These are phyloP conservation scores for Trichoderma parareesei DNA, from an alignment of 495 filamentous ascomycete species.

Conservation along the genomic window DNA sequence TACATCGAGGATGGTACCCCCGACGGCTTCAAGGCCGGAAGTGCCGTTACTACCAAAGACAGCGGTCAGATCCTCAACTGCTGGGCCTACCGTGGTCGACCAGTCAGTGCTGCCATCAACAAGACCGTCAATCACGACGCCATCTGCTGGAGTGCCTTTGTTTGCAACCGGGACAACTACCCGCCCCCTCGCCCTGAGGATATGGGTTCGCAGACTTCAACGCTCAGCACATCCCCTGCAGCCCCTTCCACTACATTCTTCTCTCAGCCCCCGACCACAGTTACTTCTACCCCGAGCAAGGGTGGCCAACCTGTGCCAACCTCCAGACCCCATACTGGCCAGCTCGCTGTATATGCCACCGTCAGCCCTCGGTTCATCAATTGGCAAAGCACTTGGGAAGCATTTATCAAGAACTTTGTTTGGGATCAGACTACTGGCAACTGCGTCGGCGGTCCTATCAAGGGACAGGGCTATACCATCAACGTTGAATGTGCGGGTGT, in stretches of 20 bases:
- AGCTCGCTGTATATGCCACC: neutral
- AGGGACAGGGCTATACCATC: conserved; percentile 3
- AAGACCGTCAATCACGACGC: conserved; percentile 1
- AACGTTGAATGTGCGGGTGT: neutral
- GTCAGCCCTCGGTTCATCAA: conserved; percentile 3
- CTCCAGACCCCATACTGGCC: neutral
- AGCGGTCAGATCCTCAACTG: conserved; percentile 3
- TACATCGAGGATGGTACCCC: conserved; percentile 1
- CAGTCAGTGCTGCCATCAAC: neutral
- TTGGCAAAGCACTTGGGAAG: neutral
- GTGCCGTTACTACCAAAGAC: conserved; percentile 3
- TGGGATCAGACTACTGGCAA: conserved; percentile 8
- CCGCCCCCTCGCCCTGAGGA: conserved; percentile 1
- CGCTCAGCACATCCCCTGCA: neutral
- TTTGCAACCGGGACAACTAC: conserved; percentile 1
- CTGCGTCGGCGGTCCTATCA: conserved; percentile 3
- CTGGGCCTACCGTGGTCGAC: conserved; percentile 5
- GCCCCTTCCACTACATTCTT: conserved; percentile 2
- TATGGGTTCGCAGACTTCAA: conserved; percentile 4
- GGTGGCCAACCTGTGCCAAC: neutral
- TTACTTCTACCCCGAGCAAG: neutral
- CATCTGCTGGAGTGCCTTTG: conserved; percentile 10
- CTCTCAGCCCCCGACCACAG: neutral
- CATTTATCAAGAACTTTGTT: conserved; percentile 2
- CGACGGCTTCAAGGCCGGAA: conserved; percentile 4